phyloP scores from a whole-genome alignment of 768 basidiomycete genomes.

The Hypholoma sublateritium region DNA sequence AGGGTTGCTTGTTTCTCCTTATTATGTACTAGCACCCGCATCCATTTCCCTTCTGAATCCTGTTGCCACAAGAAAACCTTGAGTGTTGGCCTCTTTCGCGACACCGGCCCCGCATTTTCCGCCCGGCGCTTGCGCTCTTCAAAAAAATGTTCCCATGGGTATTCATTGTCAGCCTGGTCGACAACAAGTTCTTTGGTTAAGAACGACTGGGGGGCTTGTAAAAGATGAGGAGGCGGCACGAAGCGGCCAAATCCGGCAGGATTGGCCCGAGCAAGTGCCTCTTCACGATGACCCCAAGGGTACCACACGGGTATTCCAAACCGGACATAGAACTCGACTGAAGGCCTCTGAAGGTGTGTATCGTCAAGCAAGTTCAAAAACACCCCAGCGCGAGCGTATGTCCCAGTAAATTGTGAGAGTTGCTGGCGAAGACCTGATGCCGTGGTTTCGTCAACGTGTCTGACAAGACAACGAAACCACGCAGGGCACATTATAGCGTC shows the following conservation, averaged over 20 bases:
- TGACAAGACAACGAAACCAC: neutral
- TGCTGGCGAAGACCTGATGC: neutral
- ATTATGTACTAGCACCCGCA: neutral
- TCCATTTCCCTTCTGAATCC: neutral
- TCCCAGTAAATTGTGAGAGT: neutral
- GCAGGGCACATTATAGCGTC: neutral
- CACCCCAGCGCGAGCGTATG: neutral
- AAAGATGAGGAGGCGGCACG: neutral
- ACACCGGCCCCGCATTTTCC: neutral
- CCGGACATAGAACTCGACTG: constrained; percentile 2
- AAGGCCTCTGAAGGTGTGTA: neutral
- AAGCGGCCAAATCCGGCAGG: neutral
- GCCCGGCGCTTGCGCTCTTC: neutral
- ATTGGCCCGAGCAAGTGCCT: neutral
- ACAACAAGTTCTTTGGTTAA: neutral
- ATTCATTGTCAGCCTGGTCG: neutral
- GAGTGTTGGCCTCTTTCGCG: neutral
- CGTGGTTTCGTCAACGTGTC: neutral
- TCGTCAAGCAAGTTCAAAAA: neutral
- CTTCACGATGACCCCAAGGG: neutral
- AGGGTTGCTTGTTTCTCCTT: neutral
- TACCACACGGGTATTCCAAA: constrained; percentile 12
- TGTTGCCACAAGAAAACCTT: constrained; percentile 13
- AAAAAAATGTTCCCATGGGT: constrained; percentile 9
- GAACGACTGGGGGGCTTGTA: constrained; percentile 1